Percentiles rank a stretch among this genome's conserved stretches.
These are phyloP conservation scores for Rhinocladiella mackenziei DNA, from an alignment of 2,329 filamentous ascomycete genomes.

Conservation along the genomic window DNA sequence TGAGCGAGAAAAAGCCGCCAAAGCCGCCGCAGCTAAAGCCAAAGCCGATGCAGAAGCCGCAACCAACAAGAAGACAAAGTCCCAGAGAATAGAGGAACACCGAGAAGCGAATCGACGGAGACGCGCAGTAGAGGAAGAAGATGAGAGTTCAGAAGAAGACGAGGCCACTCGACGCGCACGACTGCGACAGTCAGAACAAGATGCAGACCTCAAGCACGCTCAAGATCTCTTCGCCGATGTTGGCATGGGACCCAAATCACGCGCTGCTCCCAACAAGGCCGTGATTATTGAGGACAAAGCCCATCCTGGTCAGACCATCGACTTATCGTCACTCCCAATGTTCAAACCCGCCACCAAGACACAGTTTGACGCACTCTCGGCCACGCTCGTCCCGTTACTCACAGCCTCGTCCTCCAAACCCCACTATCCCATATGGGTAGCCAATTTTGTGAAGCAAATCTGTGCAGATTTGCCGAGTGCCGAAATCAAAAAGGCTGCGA, in stretches of 20 bases:
- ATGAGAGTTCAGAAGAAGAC: conserved; percentile 62
- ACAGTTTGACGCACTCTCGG: conserved; percentile 77
- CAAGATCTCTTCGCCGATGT: conserved; percentile 83
- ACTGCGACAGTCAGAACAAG: conserved; percentile 74
- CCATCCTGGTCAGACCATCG: conserved; percentile 74
- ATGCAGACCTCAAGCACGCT: conserved; percentile 82
- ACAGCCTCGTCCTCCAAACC: conserved; percentile 74
- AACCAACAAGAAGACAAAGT: conserved; percentile 85
- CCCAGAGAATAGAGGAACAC: conserved; percentile 78
- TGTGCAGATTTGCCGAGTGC: conserved; percentile 82
- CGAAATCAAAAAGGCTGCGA: conserved; percentile 95
- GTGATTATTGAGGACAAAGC: conserved; percentile 65
- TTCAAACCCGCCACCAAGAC: conserved; percentile 87
- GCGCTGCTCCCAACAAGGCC: conserved; percentile 60
- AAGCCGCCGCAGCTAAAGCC: conserved; percentile 77
- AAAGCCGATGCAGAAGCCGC: conserved; percentile 85
- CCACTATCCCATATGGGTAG: conserved; percentile 83
- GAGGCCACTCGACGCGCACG: conserved; percentile 70
- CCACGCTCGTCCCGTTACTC: conserved; percentile 74
- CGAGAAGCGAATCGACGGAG: conserved; percentile 59
- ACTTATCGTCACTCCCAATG: conserved; percentile 72
- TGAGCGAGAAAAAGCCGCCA: conserved; percentile 90
- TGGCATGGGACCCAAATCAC: conserved; percentile 66
- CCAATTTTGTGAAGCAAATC: conserved; percentile 85
- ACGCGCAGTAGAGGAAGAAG: conserved; percentile 55